Conservation (phyloP, 352 stramenopile species). For the Pythium angustatum region DNA sequence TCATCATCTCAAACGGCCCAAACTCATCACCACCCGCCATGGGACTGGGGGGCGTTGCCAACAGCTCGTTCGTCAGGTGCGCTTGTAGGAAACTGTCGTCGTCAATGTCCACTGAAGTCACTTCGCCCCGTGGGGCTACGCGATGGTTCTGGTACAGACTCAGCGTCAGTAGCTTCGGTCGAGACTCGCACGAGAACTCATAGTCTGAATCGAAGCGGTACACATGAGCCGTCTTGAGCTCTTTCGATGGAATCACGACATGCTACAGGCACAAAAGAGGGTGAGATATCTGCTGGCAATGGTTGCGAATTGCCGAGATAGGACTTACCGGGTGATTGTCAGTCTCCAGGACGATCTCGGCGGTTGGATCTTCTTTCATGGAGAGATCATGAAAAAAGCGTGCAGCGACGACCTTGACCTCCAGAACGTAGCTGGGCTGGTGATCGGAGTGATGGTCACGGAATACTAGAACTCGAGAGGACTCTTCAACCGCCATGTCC, state of each 20-base stretch:
- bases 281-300: background rate
- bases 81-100: conserved; percentile 51
- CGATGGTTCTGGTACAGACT: conserved; percentile 68
- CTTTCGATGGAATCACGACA: conserved; percentile 56
- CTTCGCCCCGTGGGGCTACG: conserved; percentile 27
- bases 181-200: conserved; percentile 64
- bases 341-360: conserved; percentile 63
- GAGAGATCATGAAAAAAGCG: conserved; percentile 66
- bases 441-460: conserved; percentile 59
- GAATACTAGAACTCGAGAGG: conserved; percentile 81
- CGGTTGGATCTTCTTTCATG: conserved; percentile 54
- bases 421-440: conserved; percentile 67
- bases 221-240: conserved; percentile 74
- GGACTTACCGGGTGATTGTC: conserved; percentile 59
- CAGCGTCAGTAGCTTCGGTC: conserved; percentile 68
- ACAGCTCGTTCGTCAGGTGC: conserved; percentile 32
- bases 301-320: background rate
- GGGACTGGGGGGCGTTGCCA: conserved; percentile 45
- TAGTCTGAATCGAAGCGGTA: conserved; percentile 83
- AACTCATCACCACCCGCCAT: conserved; percentile 48
- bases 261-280: conserved; percentile 7
- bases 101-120: conserved; percentile 57
- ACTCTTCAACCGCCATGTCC: conserved; percentile 77
- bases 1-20: conserved; percentile 70
- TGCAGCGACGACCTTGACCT: conserved; percentile 84